phyloP scores from a whole-genome alignment of 2,329 filamentous ascomycete genomes.

The Annulohypoxylon truncatum region DNA sequence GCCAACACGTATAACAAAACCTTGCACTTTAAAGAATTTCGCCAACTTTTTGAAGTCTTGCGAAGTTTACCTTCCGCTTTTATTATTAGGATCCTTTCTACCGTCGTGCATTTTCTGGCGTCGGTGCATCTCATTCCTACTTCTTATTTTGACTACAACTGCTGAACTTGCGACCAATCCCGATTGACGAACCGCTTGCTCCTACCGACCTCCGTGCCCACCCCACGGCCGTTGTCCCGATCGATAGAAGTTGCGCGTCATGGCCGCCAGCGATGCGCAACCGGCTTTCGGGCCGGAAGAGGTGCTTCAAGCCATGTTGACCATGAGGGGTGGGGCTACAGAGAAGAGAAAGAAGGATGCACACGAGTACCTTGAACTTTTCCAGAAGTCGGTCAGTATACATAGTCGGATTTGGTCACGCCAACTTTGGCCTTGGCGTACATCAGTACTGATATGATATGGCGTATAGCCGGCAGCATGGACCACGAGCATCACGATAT shows the following conservation, averaged over 20 bases:
- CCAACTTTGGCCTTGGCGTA: not conserved
- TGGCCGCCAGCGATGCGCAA: constrained; percentile 74
- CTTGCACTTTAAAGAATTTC: constrained; percentile 12
- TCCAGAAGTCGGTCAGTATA: constrained; percentile 92
- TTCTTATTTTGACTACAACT: not conserved
- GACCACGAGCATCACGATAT: constrained; percentile 85
- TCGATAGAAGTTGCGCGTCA: constrained; percentile 54
- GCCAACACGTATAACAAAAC: constrained; percentile 27
- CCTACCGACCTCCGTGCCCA: constrained; percentile 41
- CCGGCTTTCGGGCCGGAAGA: constrained; percentile 79
- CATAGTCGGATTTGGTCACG: not conserved
- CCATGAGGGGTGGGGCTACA: constrained; percentile 88
- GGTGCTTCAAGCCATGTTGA: constrained; percentile 87
- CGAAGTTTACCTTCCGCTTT: not conserved
- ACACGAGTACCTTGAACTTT: constrained; percentile 90
- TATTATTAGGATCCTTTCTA: not conserved
- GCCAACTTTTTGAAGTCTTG: not conserved
- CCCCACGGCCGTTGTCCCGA: constrained; percentile 44
- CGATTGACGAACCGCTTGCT: constrained; percentile 38
- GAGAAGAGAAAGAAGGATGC: constrained; percentile 89
- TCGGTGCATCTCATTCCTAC: constrained; percentile 15
- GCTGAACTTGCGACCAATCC: constrained; percentile 26
- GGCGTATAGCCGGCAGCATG: constrained; percentile 85
- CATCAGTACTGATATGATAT: constrained; percentile 42
- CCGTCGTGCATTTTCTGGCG: constrained; percentile 21